phyloP scores from a whole-genome alignment of 2,329 filamentous ascomycete genomes.

The Trichophyton rubrum region DNA sequence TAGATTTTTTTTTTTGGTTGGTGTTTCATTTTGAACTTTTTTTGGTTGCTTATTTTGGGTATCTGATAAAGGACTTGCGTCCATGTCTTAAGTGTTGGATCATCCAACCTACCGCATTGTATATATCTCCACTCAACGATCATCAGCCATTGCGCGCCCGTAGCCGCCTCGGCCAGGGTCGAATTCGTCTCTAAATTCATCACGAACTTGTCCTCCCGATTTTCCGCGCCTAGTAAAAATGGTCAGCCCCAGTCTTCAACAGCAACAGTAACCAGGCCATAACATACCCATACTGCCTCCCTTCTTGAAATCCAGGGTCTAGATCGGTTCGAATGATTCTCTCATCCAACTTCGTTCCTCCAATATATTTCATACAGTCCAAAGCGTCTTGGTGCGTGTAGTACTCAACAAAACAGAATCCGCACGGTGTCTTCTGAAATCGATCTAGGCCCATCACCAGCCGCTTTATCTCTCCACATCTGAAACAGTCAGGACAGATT shows the following conservation, averaged over 20 bases:
- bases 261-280: background rate
- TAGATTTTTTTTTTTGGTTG: background rate
- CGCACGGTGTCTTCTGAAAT: conserved; percentile 94
- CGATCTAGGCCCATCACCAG: conserved; percentile 95
- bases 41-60: background rate
- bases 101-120: conserved; percentile 28
- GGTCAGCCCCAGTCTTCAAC: background rate
- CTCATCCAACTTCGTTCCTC: conserved; percentile 95
- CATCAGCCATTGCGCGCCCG: conserved; percentile 61
- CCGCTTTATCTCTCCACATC: conserved; percentile 90
- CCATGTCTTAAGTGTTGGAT: background rate
- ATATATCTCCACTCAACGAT: conserved; percentile 49
- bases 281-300: conserved; percentile 72
- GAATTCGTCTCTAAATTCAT: conserved; percentile 95
- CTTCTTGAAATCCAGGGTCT: conserved; percentile 91
- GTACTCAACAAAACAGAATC: conserved; percentile 99
- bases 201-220: conserved; percentile 89
- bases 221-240: conserved; percentile 54
- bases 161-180: conserved; percentile 88
- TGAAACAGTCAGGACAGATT: conserved; percentile 17
- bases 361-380: conserved; percentile 97
- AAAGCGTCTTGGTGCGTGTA: conserved; percentile 95
- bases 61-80: conserved; percentile 7
- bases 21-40: background rate
- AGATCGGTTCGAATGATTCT: conserved; percentile 90